Percentiles rank a stretch among this genome's conserved stretches.
phyloP scores from a whole-genome alignment of 768 basidiomycete species.

The Leccinum aurantiacum region DNA sequence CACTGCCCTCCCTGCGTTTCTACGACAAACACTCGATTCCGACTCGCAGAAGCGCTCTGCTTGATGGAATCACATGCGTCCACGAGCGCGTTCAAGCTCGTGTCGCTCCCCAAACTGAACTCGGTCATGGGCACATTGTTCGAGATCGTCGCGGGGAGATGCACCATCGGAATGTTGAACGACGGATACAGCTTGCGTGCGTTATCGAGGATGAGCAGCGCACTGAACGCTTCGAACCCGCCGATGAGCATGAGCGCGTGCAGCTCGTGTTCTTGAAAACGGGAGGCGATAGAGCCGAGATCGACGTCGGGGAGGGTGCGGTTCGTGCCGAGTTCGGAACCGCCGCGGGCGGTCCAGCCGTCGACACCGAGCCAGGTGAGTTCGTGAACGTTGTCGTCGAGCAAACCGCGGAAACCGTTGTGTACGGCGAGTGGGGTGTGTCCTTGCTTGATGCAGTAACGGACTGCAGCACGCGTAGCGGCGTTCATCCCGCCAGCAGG shows the following conservation, averaged over 20 bases:
- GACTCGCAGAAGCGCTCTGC: constrained; percentile 94
- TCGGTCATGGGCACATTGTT: constrained; percentile 99
- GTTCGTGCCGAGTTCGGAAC: constrained; percentile 97
- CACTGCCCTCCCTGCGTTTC: constrained; percentile 98
- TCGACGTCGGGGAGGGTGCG: constrained; percentile 83
- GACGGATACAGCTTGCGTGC: constrained; percentile 82
- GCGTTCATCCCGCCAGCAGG: constrained; percentile 99
- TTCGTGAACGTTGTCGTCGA: constrained; percentile 84
- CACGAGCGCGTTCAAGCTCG: constrained; percentile 95
- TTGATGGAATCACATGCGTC: constrained; percentile 98
- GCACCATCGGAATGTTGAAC: constrained; percentile 94
- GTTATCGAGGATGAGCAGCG: constrained; percentile 75
- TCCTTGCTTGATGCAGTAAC: constrained; percentile 90
- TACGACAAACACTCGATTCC: constrained; percentile 96
- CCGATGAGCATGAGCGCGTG: constrained; percentile 88
- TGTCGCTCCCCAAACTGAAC: constrained; percentile 93
- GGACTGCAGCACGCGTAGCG: constrained; percentile 89
- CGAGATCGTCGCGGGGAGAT: constrained; percentile 94
- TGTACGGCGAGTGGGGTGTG: constrained; percentile 91
- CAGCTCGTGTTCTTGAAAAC: constrained; percentile 83
- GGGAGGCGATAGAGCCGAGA: constrained; percentile 84
- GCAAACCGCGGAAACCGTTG: constrained; percentile 94
- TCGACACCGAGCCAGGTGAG: constrained; percentile 97
- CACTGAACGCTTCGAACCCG: constrained; percentile 92
- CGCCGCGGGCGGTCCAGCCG: constrained; percentile 93